Evolutionary conservation across 805 yeast genomes (phyloP).

Genomic region (Sugiyamaella qingdaonensis): DNA sequence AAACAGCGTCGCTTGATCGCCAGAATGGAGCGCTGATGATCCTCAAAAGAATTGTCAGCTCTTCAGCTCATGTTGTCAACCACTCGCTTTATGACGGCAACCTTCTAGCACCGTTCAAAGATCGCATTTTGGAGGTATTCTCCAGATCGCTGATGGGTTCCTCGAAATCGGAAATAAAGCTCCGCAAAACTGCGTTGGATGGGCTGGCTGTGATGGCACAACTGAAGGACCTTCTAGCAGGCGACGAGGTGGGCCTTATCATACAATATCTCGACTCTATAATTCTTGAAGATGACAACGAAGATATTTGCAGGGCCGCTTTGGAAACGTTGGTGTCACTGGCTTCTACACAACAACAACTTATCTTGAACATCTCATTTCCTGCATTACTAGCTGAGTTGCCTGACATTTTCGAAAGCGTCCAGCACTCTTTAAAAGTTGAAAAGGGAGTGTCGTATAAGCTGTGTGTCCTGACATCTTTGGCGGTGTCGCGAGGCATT

Average conservation of each 20-base stretch:
- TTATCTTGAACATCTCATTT: constrained; percentile 48
- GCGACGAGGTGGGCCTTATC: constrained; percentile 56
- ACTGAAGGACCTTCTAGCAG: constrained; percentile 45
- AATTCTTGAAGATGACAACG: constrained; percentile 48
- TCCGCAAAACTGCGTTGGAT: constrained; percentile 61
- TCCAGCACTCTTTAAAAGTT: background rate
- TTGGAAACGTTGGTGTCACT: constrained; percentile 51
- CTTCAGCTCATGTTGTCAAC: constrained; percentile 35
- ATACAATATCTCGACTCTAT: constrained; percentile 62
- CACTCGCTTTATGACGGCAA: constrained; percentile 26
- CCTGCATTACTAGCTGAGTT: constrained; percentile 50
- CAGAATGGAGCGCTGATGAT: constrained; percentile 59
- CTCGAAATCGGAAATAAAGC: constrained; percentile 62
- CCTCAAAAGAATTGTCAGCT: constrained; percentile 52
- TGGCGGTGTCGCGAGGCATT: constrained; percentile 34
- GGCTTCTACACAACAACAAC: constrained; percentile 33
- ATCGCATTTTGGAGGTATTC: constrained; percentile 60
- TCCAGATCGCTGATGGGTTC: constrained; percentile 67
- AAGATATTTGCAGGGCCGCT: constrained; percentile 50
- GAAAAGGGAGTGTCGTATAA: constrained; percentile 23
- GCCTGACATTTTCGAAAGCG: constrained; percentile 39
- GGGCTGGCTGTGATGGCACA: constrained; percentile 57
- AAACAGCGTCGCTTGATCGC: constrained; percentile 39
- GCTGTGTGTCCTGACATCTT: constrained; percentile 31
- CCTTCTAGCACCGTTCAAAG: constrained; percentile 49